Conservation (phyloP, 164 flowering plant species). For the Macadamia integrifolia region DNA sequence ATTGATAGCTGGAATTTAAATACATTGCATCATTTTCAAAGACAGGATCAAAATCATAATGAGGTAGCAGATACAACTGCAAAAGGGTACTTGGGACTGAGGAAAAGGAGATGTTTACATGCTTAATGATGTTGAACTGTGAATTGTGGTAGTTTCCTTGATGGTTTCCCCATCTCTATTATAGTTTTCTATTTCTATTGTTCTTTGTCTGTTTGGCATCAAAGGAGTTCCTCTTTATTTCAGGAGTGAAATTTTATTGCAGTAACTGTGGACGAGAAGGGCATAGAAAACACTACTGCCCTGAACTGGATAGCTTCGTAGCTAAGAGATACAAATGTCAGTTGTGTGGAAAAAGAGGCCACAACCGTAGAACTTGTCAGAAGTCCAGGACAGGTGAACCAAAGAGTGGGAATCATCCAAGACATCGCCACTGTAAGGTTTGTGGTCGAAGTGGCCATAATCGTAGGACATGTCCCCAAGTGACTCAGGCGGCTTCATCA, state of each 20-base stretch:
- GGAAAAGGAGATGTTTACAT: background rate
- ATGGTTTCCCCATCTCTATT: background rate
- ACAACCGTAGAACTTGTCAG: conserved; percentile 69
- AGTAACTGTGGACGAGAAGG: conserved; percentile 78
- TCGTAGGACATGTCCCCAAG: conserved; percentile 41
- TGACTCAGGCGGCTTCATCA: conserved; percentile 4
- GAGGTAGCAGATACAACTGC: background rate
- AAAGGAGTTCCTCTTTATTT: conserved; percentile 1
- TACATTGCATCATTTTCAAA: too few species aligned
- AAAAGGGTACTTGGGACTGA: background rate
- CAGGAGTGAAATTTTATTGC: conserved; percentile 77
- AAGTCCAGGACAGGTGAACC: conserved; percentile 25
- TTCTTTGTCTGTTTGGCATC: background rate
- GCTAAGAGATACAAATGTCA: conserved; percentile 52
- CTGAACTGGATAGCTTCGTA: conserved; percentile 37
- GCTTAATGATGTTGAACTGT: background rate
- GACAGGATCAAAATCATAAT: too few species aligned
- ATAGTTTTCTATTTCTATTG: background rate
- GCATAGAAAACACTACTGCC: conserved; percentile 77
- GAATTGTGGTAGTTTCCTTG: background rate
- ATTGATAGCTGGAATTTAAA: too few species aligned
- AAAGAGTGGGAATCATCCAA: conserved; percentile 11
- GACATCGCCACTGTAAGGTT: conserved; percentile 29
- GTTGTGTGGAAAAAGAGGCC: conserved; percentile 74
- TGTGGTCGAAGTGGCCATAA: conserved; percentile 49